A percentile compares a stretch with the other conserved stretches of the same genome.
Conservation (phyloP, 768 basidiomycete genomes). For the Termitomyces sp. region DNA sequence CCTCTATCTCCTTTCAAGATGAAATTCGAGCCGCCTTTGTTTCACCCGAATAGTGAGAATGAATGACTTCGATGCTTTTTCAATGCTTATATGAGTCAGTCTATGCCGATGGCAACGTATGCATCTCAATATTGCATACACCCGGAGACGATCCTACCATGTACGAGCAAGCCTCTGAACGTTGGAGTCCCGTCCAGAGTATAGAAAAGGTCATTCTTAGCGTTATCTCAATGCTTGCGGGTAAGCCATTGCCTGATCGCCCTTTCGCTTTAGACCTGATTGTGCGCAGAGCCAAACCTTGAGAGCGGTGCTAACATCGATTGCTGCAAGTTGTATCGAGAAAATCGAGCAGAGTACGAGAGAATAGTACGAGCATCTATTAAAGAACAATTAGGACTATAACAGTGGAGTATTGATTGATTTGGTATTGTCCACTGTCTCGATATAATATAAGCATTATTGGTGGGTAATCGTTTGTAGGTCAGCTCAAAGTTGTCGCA, state of each 20-base stretch:
- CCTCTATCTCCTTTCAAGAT: constrained; percentile 99
- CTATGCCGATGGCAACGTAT: constrained; percentile 94
- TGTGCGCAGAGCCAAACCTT: constrained; percentile 75
- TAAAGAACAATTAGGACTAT: constrained; percentile 79
- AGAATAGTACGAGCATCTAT: constrained; percentile 79
- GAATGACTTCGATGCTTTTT: neutral
- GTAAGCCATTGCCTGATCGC: constrained; percentile 32
- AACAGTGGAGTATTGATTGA: constrained; percentile 10
- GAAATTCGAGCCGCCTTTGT: constrained; percentile 95
- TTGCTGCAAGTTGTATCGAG: constrained; percentile 95
- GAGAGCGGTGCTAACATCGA: constrained; percentile 97
- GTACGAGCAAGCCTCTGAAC: constrained; percentile 93
- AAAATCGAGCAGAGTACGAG: constrained; percentile 86
- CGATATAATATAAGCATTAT: constrained; percentile 11
- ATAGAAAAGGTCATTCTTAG: constrained; percentile 96
- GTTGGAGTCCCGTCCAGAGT: constrained; percentile 99
- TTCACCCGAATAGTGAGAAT: constrained; percentile 92
- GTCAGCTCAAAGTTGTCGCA: constrained; percentile 16
- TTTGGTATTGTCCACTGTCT: constrained; percentile 4
- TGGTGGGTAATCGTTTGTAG: neutral
- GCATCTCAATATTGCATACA: constrained; percentile 96
- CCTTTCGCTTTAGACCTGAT: constrained; percentile 14
- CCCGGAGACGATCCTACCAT: constrained; percentile 89
- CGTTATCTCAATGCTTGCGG: constrained; percentile 96
- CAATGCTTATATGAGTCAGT: constrained; percentile 41